phyloP scores from a whole-genome alignment of 352 stramenopile species.

The Phytophthora pinifolia region DNA sequence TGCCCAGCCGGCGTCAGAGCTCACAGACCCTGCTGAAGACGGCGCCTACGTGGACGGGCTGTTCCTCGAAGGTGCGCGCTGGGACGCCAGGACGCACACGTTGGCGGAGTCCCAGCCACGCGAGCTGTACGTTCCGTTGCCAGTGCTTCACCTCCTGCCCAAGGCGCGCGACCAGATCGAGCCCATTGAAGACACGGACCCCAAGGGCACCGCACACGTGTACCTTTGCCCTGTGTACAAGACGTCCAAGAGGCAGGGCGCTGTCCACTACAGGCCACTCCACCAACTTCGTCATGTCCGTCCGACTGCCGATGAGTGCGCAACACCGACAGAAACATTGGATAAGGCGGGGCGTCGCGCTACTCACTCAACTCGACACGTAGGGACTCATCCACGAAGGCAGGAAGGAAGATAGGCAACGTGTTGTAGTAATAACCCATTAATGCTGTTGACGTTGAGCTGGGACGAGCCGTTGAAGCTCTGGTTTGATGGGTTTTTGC shows the following conservation, averaged over 20 bases:
- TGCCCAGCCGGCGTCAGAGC: slow-evolving; percentile 33
- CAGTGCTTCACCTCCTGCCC: slow-evolving; percentile 84
- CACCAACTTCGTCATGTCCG: slow-evolving; percentile 96
- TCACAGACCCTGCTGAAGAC: slow-evolving; percentile 69
- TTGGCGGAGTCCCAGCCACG: slow-evolving; percentile 83
- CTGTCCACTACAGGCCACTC: slow-evolving; percentile 94
- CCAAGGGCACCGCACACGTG: slow-evolving; percentile 88
- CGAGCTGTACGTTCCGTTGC: slow-evolving; percentile 88
- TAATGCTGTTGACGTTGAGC: too few relatives aligned
- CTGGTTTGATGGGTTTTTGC: too few relatives aligned
- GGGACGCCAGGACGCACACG: slow-evolving; percentile 63
- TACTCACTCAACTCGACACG: slow-evolving; percentile 93
- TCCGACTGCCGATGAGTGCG: slow-evolving; percentile 88
- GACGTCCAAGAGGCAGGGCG: slow-evolving; percentile 88
- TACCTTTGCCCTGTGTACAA: slow-evolving; percentile 94
- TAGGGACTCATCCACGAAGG: slow-evolving; percentile 10
- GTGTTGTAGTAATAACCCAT: too few relatives aligned
- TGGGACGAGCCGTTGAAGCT: slow-evolving; percentile 1
- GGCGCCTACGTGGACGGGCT: slow-evolving; percentile 89
- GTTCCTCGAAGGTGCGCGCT: slow-evolving; percentile 91
- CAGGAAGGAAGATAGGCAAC: too few relatives aligned
- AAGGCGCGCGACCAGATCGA: slow-evolving; percentile 83
- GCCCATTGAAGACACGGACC: slow-evolving; percentile 87
- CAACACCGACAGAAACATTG: slow-evolving; percentile 93
- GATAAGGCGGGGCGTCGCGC: slow-evolving; percentile 93